phyloP scores from a whole-genome alignment of 2,329 filamentous ascomycete species.

The Hypoxylon rubiginosum region DNA sequence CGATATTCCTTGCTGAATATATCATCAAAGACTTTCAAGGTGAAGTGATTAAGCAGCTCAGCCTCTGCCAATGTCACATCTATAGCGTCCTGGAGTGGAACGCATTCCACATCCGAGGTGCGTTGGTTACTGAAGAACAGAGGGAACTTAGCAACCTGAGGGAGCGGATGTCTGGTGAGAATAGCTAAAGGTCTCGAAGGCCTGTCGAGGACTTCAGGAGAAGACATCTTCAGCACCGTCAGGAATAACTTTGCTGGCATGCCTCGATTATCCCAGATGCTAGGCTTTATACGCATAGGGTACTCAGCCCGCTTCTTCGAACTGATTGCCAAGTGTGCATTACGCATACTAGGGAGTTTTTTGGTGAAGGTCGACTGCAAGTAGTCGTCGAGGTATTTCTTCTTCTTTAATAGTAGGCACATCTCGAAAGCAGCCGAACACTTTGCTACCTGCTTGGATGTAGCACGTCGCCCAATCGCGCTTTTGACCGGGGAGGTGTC shows the following conservation, averaged over 20 bases:
- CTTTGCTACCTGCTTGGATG: constrained; percentile 83
- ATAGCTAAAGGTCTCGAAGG: constrained; percentile 75
- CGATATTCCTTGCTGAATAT: constrained; percentile 91
- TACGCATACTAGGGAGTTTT: constrained; percentile 83
- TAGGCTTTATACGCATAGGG: constrained; percentile 82
- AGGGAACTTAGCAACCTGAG: constrained; percentile 74
- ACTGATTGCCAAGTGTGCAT: constrained; percentile 85
- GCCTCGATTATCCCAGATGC: constrained; percentile 72
- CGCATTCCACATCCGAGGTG: constrained; percentile 69
- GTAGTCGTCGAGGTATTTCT: constrained; percentile 77
- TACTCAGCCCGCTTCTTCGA: constrained; percentile 82
- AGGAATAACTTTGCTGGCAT: constrained; percentile 69
- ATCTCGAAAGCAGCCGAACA: constrained; percentile 90
- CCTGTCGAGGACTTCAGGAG: constrained; percentile 68
- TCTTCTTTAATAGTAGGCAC: constrained; percentile 77
- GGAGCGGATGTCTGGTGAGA: constrained; percentile 76
- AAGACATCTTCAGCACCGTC: constrained; percentile 70
- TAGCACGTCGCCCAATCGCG: constrained; percentile 71
- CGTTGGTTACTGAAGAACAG: constrained; percentile 78
- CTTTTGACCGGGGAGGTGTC: constrained; percentile 78
- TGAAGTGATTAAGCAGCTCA: constrained; percentile 76
- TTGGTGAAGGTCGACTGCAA: constrained; percentile 81
- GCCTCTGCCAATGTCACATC: constrained; percentile 60
- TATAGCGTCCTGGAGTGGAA: constrained; percentile 60
- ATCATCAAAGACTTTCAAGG: constrained; percentile 81